Conservation (phyloP, 2,329 filamentous ascomycete species). For the Diaporthe velutina region DNA sequence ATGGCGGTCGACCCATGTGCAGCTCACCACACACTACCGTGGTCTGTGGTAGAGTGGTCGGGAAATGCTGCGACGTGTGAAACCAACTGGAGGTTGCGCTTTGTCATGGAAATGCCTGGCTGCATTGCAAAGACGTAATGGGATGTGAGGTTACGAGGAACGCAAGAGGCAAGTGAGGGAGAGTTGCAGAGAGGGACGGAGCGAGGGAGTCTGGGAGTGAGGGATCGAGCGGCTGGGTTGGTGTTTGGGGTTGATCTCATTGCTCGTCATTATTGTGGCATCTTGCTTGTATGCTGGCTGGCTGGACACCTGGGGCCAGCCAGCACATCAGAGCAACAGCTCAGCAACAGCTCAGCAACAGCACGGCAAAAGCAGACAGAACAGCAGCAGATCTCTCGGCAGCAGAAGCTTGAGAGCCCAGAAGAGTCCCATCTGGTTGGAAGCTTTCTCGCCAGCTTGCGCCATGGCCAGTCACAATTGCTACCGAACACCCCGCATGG, state of each 20-base stretch:
- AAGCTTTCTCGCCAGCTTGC: conserved; percentile 22
- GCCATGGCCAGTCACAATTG: conserved; percentile 12
- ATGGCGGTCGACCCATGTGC: conserved; percentile 4
- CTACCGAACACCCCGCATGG: conserved; percentile 25
- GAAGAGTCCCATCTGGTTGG: conserved; percentile 13
- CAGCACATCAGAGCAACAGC: conserved; percentile 6
- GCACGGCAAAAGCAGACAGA: background rate
- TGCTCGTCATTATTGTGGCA: conserved; percentile 34
- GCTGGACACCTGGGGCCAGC: background rate
- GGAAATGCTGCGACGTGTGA: conserved; percentile 24
- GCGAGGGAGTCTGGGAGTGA: background rate
- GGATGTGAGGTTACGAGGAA: background rate
- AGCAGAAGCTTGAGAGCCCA: background rate
- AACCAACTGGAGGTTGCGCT: conserved; percentile 28
- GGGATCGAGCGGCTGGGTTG: background rate
- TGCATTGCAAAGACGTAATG: conserved; percentile 30
- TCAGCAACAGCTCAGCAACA: background rate
- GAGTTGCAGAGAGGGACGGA: background rate
- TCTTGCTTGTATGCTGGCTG: conserved; percentile 2
- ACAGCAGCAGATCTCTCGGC: background rate
- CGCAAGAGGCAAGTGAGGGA: background rate
- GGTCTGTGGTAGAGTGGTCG: conserved; percentile 13
- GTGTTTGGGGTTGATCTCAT: conserved; percentile 3
- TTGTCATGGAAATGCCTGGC: conserved; percentile 23
- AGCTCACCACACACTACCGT: background rate